A percentile compares a stretch with the other conserved stretches of the same genome.
phyloP scores from a whole-genome alignment of 1,284 basidiomycete species.

The Peniophora sp. region DNA sequence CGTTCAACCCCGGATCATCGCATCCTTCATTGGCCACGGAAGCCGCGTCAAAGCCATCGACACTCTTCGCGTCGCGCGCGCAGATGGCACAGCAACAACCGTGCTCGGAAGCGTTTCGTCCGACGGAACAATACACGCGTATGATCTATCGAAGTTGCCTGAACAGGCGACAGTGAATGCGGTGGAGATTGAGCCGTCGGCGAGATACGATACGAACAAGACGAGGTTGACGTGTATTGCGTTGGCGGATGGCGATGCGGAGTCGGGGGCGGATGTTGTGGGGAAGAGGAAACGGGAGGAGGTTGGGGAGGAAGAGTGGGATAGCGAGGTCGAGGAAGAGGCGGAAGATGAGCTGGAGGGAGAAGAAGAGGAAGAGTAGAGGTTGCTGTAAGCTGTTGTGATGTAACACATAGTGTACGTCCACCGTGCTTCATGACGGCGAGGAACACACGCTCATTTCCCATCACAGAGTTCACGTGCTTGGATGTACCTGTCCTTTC shows the following conservation, averaged over 20 bases:
- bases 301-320: not conserved
- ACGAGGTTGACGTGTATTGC: slow-evolving; percentile 12
- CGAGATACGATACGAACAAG: slow-evolving; percentile 12
- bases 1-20: slow-evolving; percentile 42
- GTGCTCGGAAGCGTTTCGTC: slow-evolving; percentile 11
- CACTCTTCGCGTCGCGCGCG: slow-evolving; percentile 11
- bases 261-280: slow-evolving; percentile 1
- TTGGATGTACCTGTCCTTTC: too few relatives aligned
- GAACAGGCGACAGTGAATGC: not conserved
- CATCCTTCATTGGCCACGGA: slow-evolving; percentile 59
- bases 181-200: slow-evolving; percentile 9
- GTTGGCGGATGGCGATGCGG: slow-evolving; percentile 10
- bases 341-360: slow-evolving; percentile 4
- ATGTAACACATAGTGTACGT: too few relatives aligned
- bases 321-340: slow-evolving; percentile 3
- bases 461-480: too few relatives aligned
- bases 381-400: too few relatives aligned
- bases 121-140: slow-evolving; percentile 12
- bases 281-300: slow-evolving; percentile 1
- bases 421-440: too few relatives aligned
- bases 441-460: too few relatives aligned
- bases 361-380: too few relatives aligned
- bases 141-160: slow-evolving; percentile 10
- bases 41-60: slow-evolving; percentile 33
- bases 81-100: slow-evolving; percentile 8